Percentiles rank a stretch among this genome's conserved stretches.
Evolutionary conservation across 768 basidiomycete species (phyloP).

Genomic region (Serendipita indica): DNA sequence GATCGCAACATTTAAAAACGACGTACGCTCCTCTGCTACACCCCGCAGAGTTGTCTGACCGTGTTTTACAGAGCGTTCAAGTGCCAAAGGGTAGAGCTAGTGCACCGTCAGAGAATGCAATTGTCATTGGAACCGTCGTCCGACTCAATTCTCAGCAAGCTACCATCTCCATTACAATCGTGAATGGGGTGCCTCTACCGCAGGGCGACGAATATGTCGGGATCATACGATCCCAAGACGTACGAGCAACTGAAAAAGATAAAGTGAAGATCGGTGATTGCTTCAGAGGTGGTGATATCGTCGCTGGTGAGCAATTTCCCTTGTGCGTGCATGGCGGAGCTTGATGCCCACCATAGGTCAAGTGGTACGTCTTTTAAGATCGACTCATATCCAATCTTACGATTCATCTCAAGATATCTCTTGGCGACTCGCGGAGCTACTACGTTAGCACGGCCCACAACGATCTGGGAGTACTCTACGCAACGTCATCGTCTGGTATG

Average conservation of each 20-base stretch:
- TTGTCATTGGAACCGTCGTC: constrained; percentile 68
- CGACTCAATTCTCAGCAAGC: constrained; percentile 77
- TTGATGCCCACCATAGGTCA: background rate
- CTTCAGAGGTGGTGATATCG: constrained; percentile 83
- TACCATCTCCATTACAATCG: constrained; percentile 65
- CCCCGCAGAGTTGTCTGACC: background rate
- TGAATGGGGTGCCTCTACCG: constrained; percentile 72
- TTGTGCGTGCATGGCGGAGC: background rate
- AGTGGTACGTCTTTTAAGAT: background rate
- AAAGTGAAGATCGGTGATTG: constrained; percentile 80
- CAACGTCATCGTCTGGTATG: constrained; percentile 71
- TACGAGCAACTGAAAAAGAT: constrained; percentile 82
- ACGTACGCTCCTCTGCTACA: background rate
- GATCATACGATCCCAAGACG: constrained; percentile 76
- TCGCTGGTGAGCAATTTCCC: constrained; percentile 65
- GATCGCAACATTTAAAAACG: background rate
- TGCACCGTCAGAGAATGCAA: constrained; percentile 58
- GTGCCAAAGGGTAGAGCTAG: constrained; percentile 55
- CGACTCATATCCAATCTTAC: background rate
- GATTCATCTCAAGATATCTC: constrained; percentile 47
- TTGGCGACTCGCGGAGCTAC: constrained; percentile 84
- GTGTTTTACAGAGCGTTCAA: constrained; percentile 34
- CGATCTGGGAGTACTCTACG: constrained; percentile 83
- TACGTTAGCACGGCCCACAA: constrained; percentile 84
- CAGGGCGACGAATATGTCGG: constrained; percentile 79